These are phyloP conservation scores for Vigna nakashimae DNA, from an alignment of 306 rosid species.

Conservation along the genomic window DNA sequence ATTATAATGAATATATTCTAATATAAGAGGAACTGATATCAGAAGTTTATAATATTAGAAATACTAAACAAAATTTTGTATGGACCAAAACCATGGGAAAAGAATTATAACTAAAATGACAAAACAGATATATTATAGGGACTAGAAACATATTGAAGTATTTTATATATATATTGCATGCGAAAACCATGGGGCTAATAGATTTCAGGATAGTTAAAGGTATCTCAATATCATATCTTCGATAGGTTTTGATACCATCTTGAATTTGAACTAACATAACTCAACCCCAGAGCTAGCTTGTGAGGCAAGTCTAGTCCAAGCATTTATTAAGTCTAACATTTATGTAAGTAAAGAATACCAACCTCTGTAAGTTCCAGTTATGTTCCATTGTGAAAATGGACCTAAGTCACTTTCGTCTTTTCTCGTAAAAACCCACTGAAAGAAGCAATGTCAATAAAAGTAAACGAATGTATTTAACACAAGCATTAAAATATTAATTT, in stretches of 20 bases:
- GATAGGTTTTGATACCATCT: background rate
- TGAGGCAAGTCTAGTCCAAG: background rate
- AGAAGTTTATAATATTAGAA: too few species aligned
- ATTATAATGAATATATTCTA: too few species aligned
- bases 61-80: too few species aligned
- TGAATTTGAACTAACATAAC: background rate
- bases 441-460: slow-evolving; percentile 49
- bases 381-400: slow-evolving; percentile 91
- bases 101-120: too few species aligned
- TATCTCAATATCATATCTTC: background rate
- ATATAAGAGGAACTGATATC: too few species aligned
- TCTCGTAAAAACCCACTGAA: slow-evolving; percentile 89
- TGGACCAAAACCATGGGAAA: too few species aligned
- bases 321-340: slow-evolving; percentile 8
- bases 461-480: slow-evolving; percentile 37
- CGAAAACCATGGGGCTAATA: background rate
- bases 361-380: slow-evolving; percentile 98
- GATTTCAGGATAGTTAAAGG: background rate
- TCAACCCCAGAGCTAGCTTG: too few species aligned
- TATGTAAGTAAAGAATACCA: slow-evolving; percentile 45
- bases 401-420: slow-evolving; percentile 88
- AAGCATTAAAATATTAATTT: slow-evolving; percentile 18
- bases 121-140: too few species aligned
- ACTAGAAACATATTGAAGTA: background rate
- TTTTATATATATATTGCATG: background rate